A percentile compares a stretch with the other conserved stretches of the same genome.
Evolutionary conservation across 176 grass and related monocot genomes (phyloP).

Genomic region (Triticum timopheevii): DNA sequence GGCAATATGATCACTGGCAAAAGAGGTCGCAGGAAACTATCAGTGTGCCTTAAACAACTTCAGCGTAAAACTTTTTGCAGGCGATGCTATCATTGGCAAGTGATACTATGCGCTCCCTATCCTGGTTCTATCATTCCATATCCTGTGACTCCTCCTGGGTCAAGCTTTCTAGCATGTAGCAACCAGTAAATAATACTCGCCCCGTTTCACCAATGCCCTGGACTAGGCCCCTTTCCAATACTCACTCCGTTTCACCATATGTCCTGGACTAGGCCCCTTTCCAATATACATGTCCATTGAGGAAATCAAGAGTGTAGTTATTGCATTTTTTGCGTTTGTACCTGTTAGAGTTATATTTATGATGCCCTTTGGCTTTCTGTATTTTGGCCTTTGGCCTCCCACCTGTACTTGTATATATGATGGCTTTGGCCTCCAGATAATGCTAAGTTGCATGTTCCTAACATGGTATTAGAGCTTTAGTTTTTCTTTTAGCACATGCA

Average conservation of each 20-base stretch:
- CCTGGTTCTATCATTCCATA: not conserved
- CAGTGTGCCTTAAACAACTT: slow-evolving; percentile 18
- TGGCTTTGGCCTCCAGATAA: no score
- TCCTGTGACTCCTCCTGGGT: not conserved
- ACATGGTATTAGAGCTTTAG: no score
- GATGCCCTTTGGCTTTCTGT: no score
- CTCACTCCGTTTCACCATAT: not conserved
- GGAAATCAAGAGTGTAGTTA: not conserved
- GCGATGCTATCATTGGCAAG: not conserved
- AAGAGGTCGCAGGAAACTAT: slow-evolving; percentile 31
- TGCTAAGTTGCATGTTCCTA: no score
- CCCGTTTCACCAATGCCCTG: not conserved
- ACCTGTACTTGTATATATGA: no score
- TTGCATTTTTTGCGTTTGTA: not conserved
- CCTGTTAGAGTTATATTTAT: no score
- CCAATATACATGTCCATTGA: not conserved
- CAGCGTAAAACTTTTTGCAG: not conserved
- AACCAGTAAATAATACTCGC: slow-evolving; percentile 4
- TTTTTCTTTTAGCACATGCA: no score
- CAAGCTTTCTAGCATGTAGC: not conserved
- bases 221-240: not conserved
- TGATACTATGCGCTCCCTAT: not conserved
- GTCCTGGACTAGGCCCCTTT: not conserved
- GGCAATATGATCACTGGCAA: slow-evolving; percentile 85
- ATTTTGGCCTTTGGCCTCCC: no score